Conservation (phyloP, 495 filamentous ascomycete species). For the Pseudotulostoma volvatum region DNA sequence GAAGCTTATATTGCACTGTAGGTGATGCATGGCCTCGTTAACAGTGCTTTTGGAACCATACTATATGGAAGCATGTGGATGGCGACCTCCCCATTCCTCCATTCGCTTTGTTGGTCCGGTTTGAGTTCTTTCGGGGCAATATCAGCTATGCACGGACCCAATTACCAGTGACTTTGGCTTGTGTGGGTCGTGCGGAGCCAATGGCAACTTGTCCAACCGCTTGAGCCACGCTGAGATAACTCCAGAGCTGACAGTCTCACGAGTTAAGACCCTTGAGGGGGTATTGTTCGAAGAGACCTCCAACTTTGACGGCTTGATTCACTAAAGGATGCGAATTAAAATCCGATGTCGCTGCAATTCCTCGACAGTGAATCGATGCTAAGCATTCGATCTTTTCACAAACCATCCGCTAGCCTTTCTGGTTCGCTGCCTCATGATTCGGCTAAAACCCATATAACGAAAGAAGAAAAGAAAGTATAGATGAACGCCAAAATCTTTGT, state of each 20-base stretch:
- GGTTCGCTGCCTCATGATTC: too few relatives aligned
- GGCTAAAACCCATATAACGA: too few relatives aligned
- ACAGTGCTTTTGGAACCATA: background rate
- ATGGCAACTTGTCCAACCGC: constrained; percentile 3
- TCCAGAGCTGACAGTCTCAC: constrained; percentile 5
- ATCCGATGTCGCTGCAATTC: too few relatives aligned
- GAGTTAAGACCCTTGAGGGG: constrained; percentile 5
- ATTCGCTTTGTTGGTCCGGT: background rate
- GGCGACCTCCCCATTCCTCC: background rate
- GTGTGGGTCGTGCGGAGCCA: constrained; percentile 5
- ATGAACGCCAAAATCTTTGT: too few relatives aligned
- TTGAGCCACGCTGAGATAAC: constrained; percentile 3
- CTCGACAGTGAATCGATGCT: too few relatives aligned
- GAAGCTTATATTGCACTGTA: background rate
- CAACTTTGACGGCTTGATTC: constrained; percentile 1
- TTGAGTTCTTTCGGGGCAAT: constrained; percentile 3
- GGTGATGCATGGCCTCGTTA: background rate
- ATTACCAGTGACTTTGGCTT: constrained; percentile 4
- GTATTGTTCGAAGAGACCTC: constrained; percentile 6
- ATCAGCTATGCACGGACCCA: constrained; percentile 3
- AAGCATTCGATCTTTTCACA: too few relatives aligned
- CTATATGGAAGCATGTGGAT: background rate
- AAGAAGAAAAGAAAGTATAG: too few relatives aligned
- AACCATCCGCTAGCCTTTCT: too few relatives aligned
- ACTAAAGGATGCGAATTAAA: too few relatives aligned